Conservation (phyloP, 2,329 filamentous ascomycete genomes). For the Fusarium clavum region DNA sequence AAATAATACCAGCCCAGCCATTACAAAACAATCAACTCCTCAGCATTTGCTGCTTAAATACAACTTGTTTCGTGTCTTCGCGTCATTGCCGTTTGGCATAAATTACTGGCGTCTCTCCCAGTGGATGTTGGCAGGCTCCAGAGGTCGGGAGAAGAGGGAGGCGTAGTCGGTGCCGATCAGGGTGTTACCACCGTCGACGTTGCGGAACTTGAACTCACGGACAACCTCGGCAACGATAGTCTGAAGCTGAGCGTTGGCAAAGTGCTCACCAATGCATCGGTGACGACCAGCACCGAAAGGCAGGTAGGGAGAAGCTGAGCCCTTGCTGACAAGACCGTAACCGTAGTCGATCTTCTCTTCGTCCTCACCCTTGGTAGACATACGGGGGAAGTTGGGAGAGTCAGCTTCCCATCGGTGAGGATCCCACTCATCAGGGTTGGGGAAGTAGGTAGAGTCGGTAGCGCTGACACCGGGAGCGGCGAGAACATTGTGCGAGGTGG, state of each 20-base stretch:
- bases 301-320: constrained; percentile 87
- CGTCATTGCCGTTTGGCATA: constrained; percentile 16
- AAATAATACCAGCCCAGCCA: constrained; percentile 40
- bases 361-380: constrained; percentile 62
- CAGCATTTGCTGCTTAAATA: constrained; percentile 46
- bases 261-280: constrained; percentile 96
- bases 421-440: constrained; percentile 85
- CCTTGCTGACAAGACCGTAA: constrained; percentile 93
- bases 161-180: constrained; percentile 77
- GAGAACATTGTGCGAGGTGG: constrained; percentile 82
- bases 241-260: constrained; percentile 91
- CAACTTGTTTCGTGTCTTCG: constrained; percentile 38
- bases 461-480: constrained; percentile 87
- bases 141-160: constrained; percentile 78
- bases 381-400: constrained; percentile 64
- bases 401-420: constrained; percentile 88
- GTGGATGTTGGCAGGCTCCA: constrained; percentile 76
- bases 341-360: constrained; percentile 91
- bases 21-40: constrained; percentile 45
- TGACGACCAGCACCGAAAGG: constrained; percentile 95
- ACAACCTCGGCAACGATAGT: constrained; percentile 84
- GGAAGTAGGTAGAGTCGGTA: constrained; percentile 79
- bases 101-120: constrained; percentile 76
- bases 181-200: constrained; percentile 75
- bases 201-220: constrained; percentile 82